Evolutionary conservation across 1,284 basidiomycete species (phyloP).

Genomic region (Porodaedalea pini): DNA sequence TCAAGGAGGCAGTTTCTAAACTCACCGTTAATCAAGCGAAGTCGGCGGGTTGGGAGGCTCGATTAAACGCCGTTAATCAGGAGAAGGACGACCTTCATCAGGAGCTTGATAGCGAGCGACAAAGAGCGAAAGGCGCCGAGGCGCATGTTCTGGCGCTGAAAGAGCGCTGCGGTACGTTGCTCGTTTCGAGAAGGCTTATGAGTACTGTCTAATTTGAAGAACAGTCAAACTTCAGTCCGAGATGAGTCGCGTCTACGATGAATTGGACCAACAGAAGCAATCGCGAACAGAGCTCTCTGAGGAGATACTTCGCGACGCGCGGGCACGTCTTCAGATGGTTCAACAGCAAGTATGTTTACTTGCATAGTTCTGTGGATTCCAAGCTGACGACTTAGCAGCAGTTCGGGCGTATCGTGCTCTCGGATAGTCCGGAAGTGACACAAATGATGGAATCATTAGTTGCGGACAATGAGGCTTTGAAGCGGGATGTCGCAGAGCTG

Average conservation of each 20-base stretch:
- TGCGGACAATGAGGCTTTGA: constrained; percentile 77
- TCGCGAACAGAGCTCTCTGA: constrained; percentile 71
- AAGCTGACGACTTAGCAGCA: constrained; percentile 35
- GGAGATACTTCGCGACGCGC: constrained; percentile 69
- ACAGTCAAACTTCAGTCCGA: constrained; percentile 73
- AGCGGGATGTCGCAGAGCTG: constrained; percentile 77
- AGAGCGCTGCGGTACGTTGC: constrained; percentile 54
- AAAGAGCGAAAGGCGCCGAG: constrained; percentile 70
- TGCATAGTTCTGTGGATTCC: background rate
- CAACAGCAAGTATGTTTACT: constrained; percentile 48
- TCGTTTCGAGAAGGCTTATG: constrained; percentile 10
- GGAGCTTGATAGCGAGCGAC: constrained; percentile 72
- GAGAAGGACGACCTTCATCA: constrained; percentile 86
- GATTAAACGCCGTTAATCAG: constrained; percentile 55
- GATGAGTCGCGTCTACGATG: constrained; percentile 57
- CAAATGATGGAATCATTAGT: constrained; percentile 78
- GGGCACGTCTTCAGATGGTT: constrained; percentile 59
- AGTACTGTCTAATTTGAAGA: background rate
- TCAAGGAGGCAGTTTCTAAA: constrained; percentile 64
- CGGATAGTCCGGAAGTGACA: constrained; percentile 57
- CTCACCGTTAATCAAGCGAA: constrained; percentile 67
- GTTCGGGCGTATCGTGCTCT: constrained; percentile 38
- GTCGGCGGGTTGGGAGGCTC: constrained; percentile 65
- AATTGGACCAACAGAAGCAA: constrained; percentile 62
- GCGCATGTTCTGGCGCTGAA: constrained; percentile 58